Conservation (phyloP, 176 grass and related monocot genomes). For the Puccinellia tenuiflora region DNA sequence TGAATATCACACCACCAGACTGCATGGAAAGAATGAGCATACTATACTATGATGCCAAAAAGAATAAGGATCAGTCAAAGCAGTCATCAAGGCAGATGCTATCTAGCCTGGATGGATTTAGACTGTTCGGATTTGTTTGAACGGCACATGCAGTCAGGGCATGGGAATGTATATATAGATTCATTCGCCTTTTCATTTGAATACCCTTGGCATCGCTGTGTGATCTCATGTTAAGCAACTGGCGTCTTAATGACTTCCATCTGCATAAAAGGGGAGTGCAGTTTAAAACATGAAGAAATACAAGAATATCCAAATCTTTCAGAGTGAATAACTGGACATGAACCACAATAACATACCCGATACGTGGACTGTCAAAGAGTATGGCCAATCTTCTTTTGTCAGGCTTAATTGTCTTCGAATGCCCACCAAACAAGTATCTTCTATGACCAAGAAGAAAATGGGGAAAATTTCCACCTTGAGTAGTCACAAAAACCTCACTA, state of each 20-base stretch:
- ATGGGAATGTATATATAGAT: slow-evolving; percentile 82
- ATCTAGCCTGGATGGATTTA: slow-evolving; percentile 52
- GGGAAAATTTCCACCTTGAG: slow-evolving; percentile 98
- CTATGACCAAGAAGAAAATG: slow-evolving; percentile 92
- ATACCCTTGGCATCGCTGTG: slow-evolving; percentile 90
- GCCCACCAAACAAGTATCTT: slow-evolving; percentile 83
- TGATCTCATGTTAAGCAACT: slow-evolving; percentile 72
- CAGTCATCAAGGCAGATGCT: slow-evolving; percentile 42
- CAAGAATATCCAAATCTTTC: not conserved
- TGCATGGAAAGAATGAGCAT: slow-evolving; percentile 56
- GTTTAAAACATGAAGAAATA: not conserved
- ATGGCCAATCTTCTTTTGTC: slow-evolving; percentile 95
- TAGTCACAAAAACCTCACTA: slow-evolving; percentile 93
- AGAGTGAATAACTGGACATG: not conserved
- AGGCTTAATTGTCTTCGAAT: slow-evolving; percentile 96
- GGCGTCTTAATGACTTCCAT: slow-evolving; percentile 83
- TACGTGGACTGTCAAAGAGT: slow-evolving; percentile 78
- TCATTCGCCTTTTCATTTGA: slow-evolving; percentile 88
- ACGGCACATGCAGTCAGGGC: slow-evolving; percentile 90
- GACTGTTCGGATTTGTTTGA: slow-evolving; percentile 55
- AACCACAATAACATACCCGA: slow-evolving; percentile 54
- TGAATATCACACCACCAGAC: slow-evolving; percentile 41
- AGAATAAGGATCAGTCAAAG: slow-evolving; percentile 43
- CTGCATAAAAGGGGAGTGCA: slow-evolving; percentile 41
- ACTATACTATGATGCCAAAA: slow-evolving; percentile 24